A percentile compares a stretch with the other conserved stretches of the same genome.
These are phyloP conservation scores for Cercospora sp. DNA, from an alignment of 2,329 filamentous ascomycete species.

Conservation along the genomic window DNA sequence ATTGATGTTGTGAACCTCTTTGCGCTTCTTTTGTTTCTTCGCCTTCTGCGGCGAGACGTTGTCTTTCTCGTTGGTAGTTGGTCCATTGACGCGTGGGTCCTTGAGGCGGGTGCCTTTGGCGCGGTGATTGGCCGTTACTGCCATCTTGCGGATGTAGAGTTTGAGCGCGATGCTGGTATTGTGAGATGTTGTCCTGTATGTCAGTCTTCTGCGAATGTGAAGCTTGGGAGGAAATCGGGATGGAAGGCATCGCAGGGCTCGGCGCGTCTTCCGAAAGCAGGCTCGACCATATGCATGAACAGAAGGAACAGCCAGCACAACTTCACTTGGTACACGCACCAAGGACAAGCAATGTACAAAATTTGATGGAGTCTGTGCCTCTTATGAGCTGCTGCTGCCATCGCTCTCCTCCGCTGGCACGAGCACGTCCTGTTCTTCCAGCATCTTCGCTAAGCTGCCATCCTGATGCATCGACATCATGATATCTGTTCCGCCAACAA, in stretches of 20 bases:
- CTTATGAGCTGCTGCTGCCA: constrained; percentile 20
- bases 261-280: background rate
- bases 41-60: constrained; percentile 16
- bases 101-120: background rate
- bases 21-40: constrained; percentile 15
- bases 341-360: constrained; percentile 14
- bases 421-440: constrained; percentile 90
- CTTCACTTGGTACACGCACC: constrained; percentile 6
- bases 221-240: background rate
- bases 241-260: background rate
- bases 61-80: constrained; percentile 14
- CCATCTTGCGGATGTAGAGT: background rate
- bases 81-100: background rate
- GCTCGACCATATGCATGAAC: background rate
- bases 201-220: constrained; percentile 1
- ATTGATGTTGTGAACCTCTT: constrained; percentile 17
- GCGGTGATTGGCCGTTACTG: background rate
- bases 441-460: constrained; percentile 84
- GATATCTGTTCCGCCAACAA: constrained; percentile 97
- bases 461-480: constrained; percentile 96
- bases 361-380: constrained; percentile 2
- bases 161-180: background rate
- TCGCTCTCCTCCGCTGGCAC: constrained; percentile 59
- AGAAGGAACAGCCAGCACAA: background rate
- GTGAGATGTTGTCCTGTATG: background rate